Percentiles rank a stretch among this genome's conserved stretches.
phyloP scores from a whole-genome alignment of 148 eudicot genomes.

The Limonium bicolor region DNA sequence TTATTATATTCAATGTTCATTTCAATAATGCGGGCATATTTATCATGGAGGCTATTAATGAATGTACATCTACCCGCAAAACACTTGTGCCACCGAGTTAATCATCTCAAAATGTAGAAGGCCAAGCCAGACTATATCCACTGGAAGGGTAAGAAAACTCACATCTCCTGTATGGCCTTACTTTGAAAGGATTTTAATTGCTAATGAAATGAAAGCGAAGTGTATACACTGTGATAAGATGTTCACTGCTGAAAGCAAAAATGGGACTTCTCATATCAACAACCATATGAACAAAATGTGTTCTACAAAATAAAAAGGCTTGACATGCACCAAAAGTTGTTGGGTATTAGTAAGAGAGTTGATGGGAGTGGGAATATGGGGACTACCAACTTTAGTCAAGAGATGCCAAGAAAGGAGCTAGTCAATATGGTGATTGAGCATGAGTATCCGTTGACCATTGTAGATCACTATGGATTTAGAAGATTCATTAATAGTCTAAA shows the following conservation, averaged over 20 bases:
- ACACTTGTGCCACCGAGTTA: no score
- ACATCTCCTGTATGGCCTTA: conserved; percentile 2
- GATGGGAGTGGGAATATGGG: not conserved
- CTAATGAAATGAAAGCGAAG: not conserved
- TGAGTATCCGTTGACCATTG: conserved; percentile 5
- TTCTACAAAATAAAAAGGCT: not conserved
- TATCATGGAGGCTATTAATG: no score
- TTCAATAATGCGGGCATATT: no score
- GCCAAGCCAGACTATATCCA: not conserved
- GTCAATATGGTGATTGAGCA: not conserved
- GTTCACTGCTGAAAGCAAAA: not conserved
- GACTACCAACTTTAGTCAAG: not conserved
- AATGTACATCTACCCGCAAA: no score
- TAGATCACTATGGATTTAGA: conserved; percentile 4
- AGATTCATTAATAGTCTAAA: conserved; percentile 6
- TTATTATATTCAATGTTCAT: no score
- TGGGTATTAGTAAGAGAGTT: no score
- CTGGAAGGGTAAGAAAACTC: not conserved
- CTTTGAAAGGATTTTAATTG: not conserved
- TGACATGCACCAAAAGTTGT: no score
- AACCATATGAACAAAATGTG: conserved; percentile 1
- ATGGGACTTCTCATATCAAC: conserved; percentile 2
- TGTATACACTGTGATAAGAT: not conserved
- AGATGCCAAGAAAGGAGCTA: not conserved
- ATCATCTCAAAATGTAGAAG: no score